Evolutionary conservation across 1,284 basidiomycete genomes (phyloP).

Genomic region (Puccinia coronata): DNA sequence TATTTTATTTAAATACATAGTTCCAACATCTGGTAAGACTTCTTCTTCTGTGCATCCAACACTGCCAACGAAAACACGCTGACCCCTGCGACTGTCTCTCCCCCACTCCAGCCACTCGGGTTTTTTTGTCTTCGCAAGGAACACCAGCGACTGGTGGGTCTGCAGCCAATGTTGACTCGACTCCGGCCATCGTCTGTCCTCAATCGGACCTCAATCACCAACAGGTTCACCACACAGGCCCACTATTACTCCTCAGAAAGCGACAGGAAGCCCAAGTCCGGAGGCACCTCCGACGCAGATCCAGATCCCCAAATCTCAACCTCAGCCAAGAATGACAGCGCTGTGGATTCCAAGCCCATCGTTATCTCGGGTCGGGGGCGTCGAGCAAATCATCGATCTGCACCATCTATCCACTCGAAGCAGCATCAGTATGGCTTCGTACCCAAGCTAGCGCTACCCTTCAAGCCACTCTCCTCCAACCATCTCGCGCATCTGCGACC

Average conservation of each 20-base stretch:
- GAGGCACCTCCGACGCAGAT: neutral
- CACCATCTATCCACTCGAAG: neutral
- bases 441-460: conserved; percentile 19
- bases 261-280: conserved; percentile 36
- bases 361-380: conserved; percentile 29
- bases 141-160: neutral
- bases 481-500: conserved; percentile 42
- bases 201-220: neutral
- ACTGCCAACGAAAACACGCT: too few species aligned
- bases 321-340: neutral
- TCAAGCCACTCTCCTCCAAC: conserved; percentile 23
- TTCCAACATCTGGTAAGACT: too few species aligned
- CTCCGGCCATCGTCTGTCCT: conserved; percentile 8
- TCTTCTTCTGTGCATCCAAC: too few species aligned
- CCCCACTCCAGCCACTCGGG: too few species aligned
- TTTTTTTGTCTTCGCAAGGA: neutral
- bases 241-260: conserved; percentile 32
- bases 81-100: too few species aligned
- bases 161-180: conserved; percentile 18
- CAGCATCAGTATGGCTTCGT: neutral
- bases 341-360: conserved; percentile 18
- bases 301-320: neutral
- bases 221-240: neutral
- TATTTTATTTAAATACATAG: too few species aligned
- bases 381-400: neutral